Base-by-base conservation (phyloP, 2,329 filamentous ascomycete genomes). In the Escovopsis sp. region DNA sequence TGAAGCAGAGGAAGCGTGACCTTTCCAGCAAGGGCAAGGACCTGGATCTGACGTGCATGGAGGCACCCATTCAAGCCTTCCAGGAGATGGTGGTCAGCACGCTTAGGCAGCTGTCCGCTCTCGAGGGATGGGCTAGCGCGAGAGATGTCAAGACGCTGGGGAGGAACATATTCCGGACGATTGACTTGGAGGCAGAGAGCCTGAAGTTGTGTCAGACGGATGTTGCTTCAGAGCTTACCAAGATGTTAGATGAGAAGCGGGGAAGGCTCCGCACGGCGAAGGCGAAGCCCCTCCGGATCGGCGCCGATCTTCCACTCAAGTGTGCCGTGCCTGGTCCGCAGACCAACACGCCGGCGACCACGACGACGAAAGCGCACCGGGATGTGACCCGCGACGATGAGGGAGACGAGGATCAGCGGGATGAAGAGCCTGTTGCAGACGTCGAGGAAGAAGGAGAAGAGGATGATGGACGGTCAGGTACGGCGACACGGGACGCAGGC, bases 51-150 rank as follows among this genome's bases (percentile, higher is more conserved):
- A 36, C 40, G 0, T 51, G 49, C 9, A 38, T 55, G 7, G 44
- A 54, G n/a, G 37, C 33, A 11, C 45, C 44, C 2, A 31, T 35
- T 0, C 5, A 3, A 0, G 4, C 2, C 0, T 53, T 50, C 7
- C 27, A 34, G 0, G 26, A 34, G 0, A 35, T 42, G 1, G 32
- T 52, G 12, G 28, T 23, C 45, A 3, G 6, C 35, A 26, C 44
- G 0, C 67, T 79, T 26, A 34, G 47, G 0, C 27, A 35, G 0
- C 50, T 80, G 0, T 48, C 62, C 0, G 29, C 36, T 0, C 55
- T 68, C 3, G 48, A 62, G 0, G 61, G 62, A 6, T 81, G 76
- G 72, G 77, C 67, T 0, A 81, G 71, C 41, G 76, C 67, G 0
- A 62, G 76, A 4, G 77, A 82, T 32, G 63, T 82, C 2, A 54